These are phyloP conservation scores for Coix lacrymajobi DNA, from an alignment of 176 grass and related monocot species.

Conservation along the genomic window DNA sequence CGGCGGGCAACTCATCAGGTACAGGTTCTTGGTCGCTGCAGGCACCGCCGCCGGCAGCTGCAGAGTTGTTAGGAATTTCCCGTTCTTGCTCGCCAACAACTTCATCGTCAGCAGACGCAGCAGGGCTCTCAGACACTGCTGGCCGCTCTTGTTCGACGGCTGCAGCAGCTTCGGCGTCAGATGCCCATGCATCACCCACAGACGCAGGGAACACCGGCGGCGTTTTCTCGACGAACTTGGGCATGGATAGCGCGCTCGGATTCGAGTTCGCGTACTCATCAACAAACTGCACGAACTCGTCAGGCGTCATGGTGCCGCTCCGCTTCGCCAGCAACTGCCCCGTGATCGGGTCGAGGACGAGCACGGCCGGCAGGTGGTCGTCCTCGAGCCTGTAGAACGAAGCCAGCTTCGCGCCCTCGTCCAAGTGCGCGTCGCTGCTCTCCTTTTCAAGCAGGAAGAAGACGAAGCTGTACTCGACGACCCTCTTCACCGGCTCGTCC, in stretches of 20 bases:
- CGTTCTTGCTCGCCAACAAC: neutral
- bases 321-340: conserved; percentile 6
- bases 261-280: neutral
- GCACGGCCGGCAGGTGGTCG: conserved; percentile 14
- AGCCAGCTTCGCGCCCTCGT: conserved; percentile 8
- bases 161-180: neutral
- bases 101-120: neutral
- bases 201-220: neutral
- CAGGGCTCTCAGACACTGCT: neutral
- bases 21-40: neutral
- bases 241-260: neutral
- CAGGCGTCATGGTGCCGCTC: conserved; percentile 11
- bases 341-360: conserved; percentile 38
- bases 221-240: neutral
- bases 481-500: neutral
- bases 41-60: neutral
- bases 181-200: neutral
- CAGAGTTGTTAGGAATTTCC: neutral
- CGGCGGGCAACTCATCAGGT: neutral
- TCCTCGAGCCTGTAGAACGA: conserved; percentile 2
- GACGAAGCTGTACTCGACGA: conserved; percentile 6
- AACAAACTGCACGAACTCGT: neutral
- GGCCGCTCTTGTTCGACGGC: neutral
- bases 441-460: neutral
- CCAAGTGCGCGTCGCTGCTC: accelerated